Percentiles rank a stretch among this genome's conserved stretches.
Evolutionary conservation across 1,284 basidiomycete genomes (phyloP).

Genomic region (Cryptococcus wingfieldii): DNA sequence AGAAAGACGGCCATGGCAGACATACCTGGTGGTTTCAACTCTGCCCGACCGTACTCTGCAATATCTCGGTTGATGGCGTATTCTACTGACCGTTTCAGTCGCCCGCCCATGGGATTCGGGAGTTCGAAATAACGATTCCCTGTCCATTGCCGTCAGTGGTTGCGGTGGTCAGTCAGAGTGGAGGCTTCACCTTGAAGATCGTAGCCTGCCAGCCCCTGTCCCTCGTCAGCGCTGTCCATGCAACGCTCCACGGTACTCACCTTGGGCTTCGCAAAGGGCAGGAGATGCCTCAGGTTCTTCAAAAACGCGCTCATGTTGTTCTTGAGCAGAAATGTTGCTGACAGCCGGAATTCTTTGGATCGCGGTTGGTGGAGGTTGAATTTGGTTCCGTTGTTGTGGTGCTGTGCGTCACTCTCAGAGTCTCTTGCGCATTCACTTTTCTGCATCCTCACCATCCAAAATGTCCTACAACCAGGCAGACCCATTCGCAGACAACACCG

Average conservation of each 20-base stretch:
- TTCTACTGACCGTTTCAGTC: conserved; percentile 29
- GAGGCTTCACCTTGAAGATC: conserved; percentile 13
- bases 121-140: conserved; percentile 33
- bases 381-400: no score
- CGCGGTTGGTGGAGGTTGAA: not conserved
- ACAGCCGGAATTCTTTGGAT: not conserved
- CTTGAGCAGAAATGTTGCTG: not conserved
- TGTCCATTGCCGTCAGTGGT: not conserved
- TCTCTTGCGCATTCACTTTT: no score
- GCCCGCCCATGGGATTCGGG: conserved; percentile 24
- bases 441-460: not conserved
- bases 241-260: not conserved
- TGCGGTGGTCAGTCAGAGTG: not conserved
- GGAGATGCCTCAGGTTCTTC: not conserved
- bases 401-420: no score
- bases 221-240: not conserved
- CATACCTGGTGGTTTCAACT: conserved; percentile 29
- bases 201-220: conserved; percentile 15
- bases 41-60: conserved; percentile 23
- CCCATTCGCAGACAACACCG: conserved; percentile 11
- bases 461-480: conserved; percentile 1
- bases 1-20: not conserved
- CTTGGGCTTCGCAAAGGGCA: not conserved
- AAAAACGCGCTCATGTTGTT: not conserved
- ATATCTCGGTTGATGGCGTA: conserved; percentile 23